Conservation (phyloP, 2,329 filamentous ascomycete genomes). For the Cordyceps pruinosa region DNA sequence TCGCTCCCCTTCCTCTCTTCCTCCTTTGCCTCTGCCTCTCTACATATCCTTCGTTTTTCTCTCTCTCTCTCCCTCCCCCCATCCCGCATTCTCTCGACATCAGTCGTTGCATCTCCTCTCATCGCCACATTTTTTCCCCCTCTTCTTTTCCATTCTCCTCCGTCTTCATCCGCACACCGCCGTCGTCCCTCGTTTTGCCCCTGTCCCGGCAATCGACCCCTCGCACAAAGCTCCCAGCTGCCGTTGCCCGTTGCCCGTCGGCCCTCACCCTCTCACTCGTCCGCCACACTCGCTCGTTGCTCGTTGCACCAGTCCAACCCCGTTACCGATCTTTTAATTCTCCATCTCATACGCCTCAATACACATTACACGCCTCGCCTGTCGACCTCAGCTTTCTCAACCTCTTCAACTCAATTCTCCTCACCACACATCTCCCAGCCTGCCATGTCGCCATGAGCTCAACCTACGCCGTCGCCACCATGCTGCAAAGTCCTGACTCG, state of each 20-base stretch:
- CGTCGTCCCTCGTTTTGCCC: neutral
- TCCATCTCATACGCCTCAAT: no score
- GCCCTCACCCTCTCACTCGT: neutral
- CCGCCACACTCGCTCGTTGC: neutral
- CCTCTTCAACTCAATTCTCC: neutral
- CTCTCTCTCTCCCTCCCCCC: neutral
- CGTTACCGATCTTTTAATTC: neutral
- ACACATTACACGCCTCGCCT: neutral
- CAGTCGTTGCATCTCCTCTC: neutral
- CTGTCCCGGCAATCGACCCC: conserved; percentile 4
- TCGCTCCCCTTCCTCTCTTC: neutral
- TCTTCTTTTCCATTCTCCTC: neutral
- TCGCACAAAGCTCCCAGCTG: neutral
- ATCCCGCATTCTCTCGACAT: neutral
- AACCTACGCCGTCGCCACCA: conserved; percentile 23
- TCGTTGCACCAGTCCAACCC: neutral
- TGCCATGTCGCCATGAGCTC: conserved; percentile 31
- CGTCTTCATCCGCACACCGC: neutral
- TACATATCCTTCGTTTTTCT: neutral
- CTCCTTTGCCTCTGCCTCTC: neutral
- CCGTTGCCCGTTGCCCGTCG: neutral
- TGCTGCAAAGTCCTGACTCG: conserved; percentile 28
- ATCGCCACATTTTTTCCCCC: neutral
- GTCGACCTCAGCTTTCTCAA: neutral
- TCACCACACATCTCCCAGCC: neutral